phyloP scores from a whole-genome alignment of 371 early-diverging fungal genomes.

The Apophysomyces elegans region DNA sequence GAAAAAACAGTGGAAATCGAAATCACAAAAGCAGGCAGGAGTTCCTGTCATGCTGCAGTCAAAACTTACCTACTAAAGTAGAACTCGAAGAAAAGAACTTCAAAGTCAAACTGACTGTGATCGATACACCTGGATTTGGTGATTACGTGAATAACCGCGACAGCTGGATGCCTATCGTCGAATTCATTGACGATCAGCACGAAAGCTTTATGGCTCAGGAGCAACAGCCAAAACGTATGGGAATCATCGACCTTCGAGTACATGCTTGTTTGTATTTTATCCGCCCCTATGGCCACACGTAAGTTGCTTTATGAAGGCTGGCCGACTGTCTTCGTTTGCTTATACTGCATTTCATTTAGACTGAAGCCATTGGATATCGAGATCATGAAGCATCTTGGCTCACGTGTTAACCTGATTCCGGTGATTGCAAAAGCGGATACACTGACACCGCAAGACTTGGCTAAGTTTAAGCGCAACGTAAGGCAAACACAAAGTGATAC shows the following conservation, averaged over 20 bases:
- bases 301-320: constrained; percentile 20
- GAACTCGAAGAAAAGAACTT: constrained; percentile 97
- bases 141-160: constrained; percentile 82
- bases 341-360: constrained; percentile 38
- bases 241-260: constrained; percentile 73
- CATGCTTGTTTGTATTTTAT: constrained; percentile 96
- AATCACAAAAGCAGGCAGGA: constrained; percentile 32
- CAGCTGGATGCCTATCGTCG: constrained; percentile 76
- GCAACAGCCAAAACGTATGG: constrained; percentile 58
- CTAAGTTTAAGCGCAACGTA: constrained; percentile 75
- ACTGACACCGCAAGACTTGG: constrained; percentile 78
- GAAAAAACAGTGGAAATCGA: constrained; percentile 86
- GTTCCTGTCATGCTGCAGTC: no score
- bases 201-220: constrained; percentile 87
- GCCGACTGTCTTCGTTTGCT: background rate
- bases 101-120: constrained; percentile 89
- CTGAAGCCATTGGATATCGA: constrained; percentile 90
- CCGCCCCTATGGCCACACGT: constrained; percentile 89
- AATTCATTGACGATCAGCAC: constrained; percentile 95
- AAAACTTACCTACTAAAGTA: constrained; percentile 23
- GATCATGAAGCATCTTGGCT: constrained; percentile 84
- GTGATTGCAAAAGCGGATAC: constrained; percentile 73
- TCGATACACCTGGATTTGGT: constrained; percentile 93
- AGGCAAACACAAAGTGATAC: background rate
- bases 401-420: constrained; percentile 88